Conservation (phyloP, 192 early-diverging fungal genomes). For the Backusella australiensis region DNA sequence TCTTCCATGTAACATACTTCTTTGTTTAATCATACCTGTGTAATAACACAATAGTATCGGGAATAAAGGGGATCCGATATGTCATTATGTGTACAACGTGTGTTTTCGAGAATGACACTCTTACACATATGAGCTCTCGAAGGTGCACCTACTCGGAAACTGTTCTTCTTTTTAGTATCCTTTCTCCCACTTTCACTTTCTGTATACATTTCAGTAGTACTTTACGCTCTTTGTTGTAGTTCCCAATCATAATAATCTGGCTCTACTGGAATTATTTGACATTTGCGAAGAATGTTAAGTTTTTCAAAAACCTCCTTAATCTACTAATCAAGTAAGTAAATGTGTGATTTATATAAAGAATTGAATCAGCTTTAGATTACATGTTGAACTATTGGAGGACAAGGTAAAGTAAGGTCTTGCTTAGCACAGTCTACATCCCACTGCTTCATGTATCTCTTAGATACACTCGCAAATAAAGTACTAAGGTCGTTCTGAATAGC, state of each 20-base stretch:
- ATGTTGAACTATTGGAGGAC: background rate
- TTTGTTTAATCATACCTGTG: conserved; percentile 45
- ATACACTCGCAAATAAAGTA: background rate
- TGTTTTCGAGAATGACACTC: conserved; percentile 87
- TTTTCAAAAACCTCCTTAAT: background rate
- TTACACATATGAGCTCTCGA: conserved; percentile 85
- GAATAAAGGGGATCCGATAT: conserved; percentile 52
- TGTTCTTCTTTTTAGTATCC: conserved; percentile 7
- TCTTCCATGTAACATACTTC: background rate
- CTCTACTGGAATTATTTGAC: conserved; percentile 71
- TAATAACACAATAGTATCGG: conserved; percentile 66
- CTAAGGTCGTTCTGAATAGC: background rate
- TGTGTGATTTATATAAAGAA: background rate
- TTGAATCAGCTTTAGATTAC: background rate
- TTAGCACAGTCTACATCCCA: background rate
- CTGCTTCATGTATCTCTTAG: background rate
- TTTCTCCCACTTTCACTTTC: background rate
- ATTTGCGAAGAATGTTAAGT: conserved; percentile 5
- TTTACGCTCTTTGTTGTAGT: conserved; percentile 65
- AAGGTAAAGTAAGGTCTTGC: background rate
- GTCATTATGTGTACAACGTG: conserved; percentile 57
- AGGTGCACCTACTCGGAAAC: conserved; percentile 62
- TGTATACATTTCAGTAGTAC: background rate
- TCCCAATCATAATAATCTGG: conserved; percentile 80
- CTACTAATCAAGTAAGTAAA: background rate